Base-by-base conservation (phyloP, 2,329 filamentous ascomycete species). In the Emergomyces pasteurianus region DNA sequence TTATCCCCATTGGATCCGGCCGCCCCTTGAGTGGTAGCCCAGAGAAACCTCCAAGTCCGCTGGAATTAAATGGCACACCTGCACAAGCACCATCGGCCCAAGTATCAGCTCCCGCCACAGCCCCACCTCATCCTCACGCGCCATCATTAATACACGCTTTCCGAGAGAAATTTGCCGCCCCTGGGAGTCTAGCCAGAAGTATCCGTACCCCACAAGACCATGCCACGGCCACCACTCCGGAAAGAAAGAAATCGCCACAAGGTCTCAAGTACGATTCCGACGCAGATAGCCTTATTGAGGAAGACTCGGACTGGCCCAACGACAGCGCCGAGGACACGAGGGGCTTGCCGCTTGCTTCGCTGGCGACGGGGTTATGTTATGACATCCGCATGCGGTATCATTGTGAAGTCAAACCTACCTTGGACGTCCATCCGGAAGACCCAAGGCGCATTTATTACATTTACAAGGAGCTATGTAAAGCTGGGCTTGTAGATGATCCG, bases 341-440 rank as follows among this genome's bases (percentile, higher is more conserved):
- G 75, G 75, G 75, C 10, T 69, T 79, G n/a, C 73, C 76, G 1
- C 63, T 74, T 31, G 71, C 75, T 1, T 74, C 83, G 31, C 78
- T 89, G 1, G 83, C 87, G 0, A 92, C 88, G 0, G 89, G 89
- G 3, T 85, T 88, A 63, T 92, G 89, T 66, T 99, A 97, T 71
- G 94, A 99, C 76, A 86, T 90, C 61, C 85, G 92, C 38, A 99
- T 99, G 94, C 90, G 94, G 63, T 88, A 95, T 63, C 94, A 99
- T 72, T 89, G 91, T 60, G 95, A 96, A 71, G 86, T 89, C 18
- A 86, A 90, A 21, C 78, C 80, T 2, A 76, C 78, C 3, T 74
- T 78, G 21, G 87, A 92, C 26, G 87, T 95, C 58, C 94, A 99
- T 69, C 94, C 94, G 0, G 94, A 99, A 73, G 94, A 99, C 68